Conservation (phyloP, 352 stramenopile species). For the Saprolegnia parasitica region DNA sequence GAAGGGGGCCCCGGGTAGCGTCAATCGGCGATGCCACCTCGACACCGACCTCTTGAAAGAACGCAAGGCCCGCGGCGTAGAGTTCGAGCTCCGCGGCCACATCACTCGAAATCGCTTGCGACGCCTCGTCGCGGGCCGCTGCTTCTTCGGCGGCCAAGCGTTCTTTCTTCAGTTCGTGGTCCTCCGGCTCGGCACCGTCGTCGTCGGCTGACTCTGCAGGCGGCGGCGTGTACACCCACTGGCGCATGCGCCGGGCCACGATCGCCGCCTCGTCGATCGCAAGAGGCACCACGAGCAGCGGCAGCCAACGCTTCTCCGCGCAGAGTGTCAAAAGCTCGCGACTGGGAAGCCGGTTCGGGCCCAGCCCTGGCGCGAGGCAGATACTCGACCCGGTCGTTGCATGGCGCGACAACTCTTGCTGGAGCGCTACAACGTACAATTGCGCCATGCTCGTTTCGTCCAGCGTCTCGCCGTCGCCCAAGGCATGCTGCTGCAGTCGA, state of each 20-base stretch:
- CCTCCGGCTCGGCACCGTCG: conserved; percentile 2
- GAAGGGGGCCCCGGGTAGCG: background rate
- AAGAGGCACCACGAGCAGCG: conserved; percentile 8
- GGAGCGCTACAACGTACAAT: background rate
- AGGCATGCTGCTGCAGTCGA: background rate
- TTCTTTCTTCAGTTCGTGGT: background rate
- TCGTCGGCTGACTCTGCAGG: background rate
- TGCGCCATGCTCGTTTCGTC: background rate
- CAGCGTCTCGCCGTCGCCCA: background rate
- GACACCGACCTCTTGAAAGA: background rate
- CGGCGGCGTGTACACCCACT: conserved; percentile 5
- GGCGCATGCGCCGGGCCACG: background rate
- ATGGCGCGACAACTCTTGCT: background rate
- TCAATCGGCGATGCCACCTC: background rate
- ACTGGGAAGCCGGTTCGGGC: background rate
- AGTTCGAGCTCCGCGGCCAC: conserved; percentile 16
- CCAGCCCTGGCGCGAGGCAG: conserved; percentile 10
- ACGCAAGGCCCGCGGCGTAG: background rate
- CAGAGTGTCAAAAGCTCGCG: conserved; percentile 1
- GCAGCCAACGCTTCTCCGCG: conserved; percentile 2
- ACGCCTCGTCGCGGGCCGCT: conserved; percentile 2
- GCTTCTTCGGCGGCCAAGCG: conserved; percentile 7
- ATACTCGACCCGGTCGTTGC: background rate
- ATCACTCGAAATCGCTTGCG: background rate
- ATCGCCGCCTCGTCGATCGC: background rate